Percentiles rank a stretch among this genome's conserved stretches.
phyloP scores from a whole-genome alignment of 768 basidiomycete species.

The Rhizopogon rudus region DNA sequence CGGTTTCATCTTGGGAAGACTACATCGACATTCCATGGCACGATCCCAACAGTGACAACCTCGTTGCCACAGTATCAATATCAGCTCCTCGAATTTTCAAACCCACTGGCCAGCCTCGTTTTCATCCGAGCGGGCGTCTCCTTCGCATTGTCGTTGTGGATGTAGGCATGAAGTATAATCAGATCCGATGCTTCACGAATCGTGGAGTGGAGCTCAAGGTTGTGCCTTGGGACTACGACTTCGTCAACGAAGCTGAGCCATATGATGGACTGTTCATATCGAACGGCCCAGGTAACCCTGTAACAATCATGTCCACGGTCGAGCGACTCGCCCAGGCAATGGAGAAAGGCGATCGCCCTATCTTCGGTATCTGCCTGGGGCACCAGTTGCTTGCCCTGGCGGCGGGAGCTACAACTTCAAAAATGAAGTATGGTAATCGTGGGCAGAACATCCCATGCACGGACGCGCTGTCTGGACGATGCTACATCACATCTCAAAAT shows the following conservation, averaged over 20 bases:
- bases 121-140: constrained; percentile 75
- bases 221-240: constrained; percentile 96
- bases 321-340: constrained; percentile 60
- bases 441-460: constrained; percentile 99
- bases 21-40: constrained; percentile 78
- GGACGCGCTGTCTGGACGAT: constrained; percentile 86
- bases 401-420: constrained; percentile 88
- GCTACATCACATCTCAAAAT: constrained; percentile 99
- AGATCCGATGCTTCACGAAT: constrained; percentile 91
- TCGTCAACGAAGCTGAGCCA: constrained; percentile 68
- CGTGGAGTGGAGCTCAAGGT: constrained; percentile 96
- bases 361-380: constrained; percentile 98
- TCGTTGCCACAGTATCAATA: constrained; percentile 88
- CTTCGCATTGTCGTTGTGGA: constrained; percentile 88
- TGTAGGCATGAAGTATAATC: constrained; percentile 99
- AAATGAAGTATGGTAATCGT: constrained; percentile 99
- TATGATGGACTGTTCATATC: constrained; percentile 96
- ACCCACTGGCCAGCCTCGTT: constrained; percentile 47
- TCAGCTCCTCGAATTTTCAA: constrained; percentile 61
- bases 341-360: constrained; percentile 72
- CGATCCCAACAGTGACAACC: constrained; percentile 86
- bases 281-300: constrained; percentile 97
- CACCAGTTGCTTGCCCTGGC: constrained; percentile 96
- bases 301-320: constrained; percentile 73
- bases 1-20: constrained; percentile 68